A percentile compares a stretch with the other conserved stretches of the same genome.
phyloP scores from a whole-genome alignment of 768 basidiomycete genomes.

The Mycena olivaceomarginata region DNA sequence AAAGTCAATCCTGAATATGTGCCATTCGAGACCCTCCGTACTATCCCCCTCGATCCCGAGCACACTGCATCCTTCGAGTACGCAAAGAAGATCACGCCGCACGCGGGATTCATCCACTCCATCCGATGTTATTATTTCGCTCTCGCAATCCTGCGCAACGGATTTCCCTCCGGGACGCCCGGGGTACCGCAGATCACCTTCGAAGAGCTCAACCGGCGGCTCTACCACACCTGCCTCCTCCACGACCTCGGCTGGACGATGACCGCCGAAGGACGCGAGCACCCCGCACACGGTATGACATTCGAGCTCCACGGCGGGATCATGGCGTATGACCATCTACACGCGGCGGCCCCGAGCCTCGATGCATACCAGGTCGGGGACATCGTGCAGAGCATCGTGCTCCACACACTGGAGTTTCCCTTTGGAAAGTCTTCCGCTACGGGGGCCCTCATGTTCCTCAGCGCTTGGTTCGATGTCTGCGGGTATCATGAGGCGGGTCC shows the following conservation, averaged over 20 bases:
- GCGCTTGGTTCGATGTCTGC: constrained; percentile 42
- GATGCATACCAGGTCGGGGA: constrained; percentile 38
- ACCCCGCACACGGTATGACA: constrained; percentile 33
- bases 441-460: constrained; percentile 38
- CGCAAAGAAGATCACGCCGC: constrained; percentile 36
- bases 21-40: constrained; percentile 33
- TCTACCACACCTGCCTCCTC: constrained; percentile 34
- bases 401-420: constrained; percentile 6
- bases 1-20: constrained; percentile 36
- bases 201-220: constrained; percentile 34
- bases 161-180: constrained; percentile 42
- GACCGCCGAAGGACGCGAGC: constrained; percentile 13
- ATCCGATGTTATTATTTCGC: constrained; percentile 42
- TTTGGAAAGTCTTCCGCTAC: constrained; percentile 43
- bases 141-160: constrained; percentile 40
- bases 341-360: constrained; percentile 18
- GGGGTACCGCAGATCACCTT: constrained; percentile 42
- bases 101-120: constrained; percentile 38
- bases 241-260: constrained; percentile 31
- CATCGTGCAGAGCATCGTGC: constrained; percentile 45
- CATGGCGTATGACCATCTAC: constrained; percentile 35
- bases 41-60: constrained; percentile 27
- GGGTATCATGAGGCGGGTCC: constrained; percentile 40
- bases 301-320: neutral
- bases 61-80: constrained; percentile 40